Evolutionary conservation across 1,284 basidiomycete species (phyloP).

Genomic region (Fistulinella staudtii): DNA sequence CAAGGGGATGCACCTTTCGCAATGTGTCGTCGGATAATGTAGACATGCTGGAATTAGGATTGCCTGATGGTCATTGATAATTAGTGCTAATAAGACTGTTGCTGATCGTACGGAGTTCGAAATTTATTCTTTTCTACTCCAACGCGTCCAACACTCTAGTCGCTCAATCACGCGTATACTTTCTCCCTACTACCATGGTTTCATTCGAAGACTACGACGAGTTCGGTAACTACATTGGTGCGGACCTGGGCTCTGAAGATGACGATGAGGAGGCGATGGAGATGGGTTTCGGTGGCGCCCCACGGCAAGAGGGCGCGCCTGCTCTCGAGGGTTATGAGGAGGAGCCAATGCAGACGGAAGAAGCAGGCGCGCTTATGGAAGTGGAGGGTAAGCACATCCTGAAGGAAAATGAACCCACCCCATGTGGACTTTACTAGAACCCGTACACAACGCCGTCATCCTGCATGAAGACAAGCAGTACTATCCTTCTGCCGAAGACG

Average conservation of each 20-base stretch:
- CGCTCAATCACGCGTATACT: conserved; percentile 5
- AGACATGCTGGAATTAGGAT: conserved; percentile 25
- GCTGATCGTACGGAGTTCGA: conserved; percentile 31
- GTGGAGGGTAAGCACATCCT: conserved; percentile 61
- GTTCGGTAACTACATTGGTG: conserved; percentile 96
- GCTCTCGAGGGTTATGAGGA: conserved; percentile 78
- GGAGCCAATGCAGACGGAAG: conserved; percentile 51
- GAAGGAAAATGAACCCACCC: not conserved
- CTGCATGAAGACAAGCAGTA: conserved; percentile 99
- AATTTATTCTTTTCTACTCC: conserved; percentile 22
- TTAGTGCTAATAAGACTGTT: not conserved
- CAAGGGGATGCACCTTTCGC: conserved; percentile 56
- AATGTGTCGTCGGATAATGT: conserved; percentile 83
- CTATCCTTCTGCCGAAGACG: conserved; percentile 89
- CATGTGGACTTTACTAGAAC: conserved; percentile 43
- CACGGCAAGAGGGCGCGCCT: conserved; percentile 35
- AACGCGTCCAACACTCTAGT: conserved; percentile 19
- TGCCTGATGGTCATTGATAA: conserved; percentile 12
- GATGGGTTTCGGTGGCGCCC: conserved; percentile 41
- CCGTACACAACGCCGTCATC: conserved; percentile 80
- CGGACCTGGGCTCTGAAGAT: conserved; percentile 84
- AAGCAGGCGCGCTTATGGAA: conserved; percentile 72
- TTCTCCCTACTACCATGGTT: conserved; percentile 47
- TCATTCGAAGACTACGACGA: conserved; percentile 86
- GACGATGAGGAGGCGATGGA: conserved; percentile 64